Evolutionary conservation across 2,329 filamentous ascomycete genomes (phyloP).

Genomic region (Microdochium nivale): DNA sequence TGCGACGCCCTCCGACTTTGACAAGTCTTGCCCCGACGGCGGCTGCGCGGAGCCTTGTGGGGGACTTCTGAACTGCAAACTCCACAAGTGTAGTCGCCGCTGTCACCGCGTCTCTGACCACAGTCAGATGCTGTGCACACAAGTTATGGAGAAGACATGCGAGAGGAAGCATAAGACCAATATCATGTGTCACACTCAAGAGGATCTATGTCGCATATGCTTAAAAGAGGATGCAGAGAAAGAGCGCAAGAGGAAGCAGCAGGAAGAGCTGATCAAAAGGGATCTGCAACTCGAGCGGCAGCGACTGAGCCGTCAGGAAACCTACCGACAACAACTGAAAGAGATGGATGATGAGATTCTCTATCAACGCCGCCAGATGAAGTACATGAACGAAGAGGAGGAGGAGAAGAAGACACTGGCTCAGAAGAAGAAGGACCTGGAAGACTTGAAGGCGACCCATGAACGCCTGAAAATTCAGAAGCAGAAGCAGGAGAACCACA

Average conservation of each 20-base stretch:
- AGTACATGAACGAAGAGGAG: conserved; percentile 7
- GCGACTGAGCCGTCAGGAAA: conserved; percentile 31
- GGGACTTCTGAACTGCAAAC: conserved; percentile 41
- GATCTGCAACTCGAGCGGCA: conserved; percentile 42
- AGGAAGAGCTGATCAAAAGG: conserved; percentile 10
- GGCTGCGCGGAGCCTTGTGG: conserved; percentile 59
- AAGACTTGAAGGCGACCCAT: background rate
- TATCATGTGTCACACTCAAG: conserved; percentile 34
- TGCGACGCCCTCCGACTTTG: conserved; percentile 46
- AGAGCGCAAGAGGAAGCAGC: conserved; percentile 29
- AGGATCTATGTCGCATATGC: conserved; percentile 40
- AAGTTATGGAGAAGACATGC: conserved; percentile 28
- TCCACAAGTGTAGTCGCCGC: conserved; percentile 47
- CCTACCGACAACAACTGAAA: conserved; percentile 3
- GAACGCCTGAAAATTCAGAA: background rate
- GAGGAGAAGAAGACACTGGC: conserved; percentile 6
- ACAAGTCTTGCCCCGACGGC: conserved; percentile 55
- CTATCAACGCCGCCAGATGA: background rate
- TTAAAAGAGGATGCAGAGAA: conserved; percentile 33
- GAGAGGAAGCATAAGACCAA: conserved; percentile 37
- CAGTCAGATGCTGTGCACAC: conserved; percentile 29
- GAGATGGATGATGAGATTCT: conserved; percentile 5
- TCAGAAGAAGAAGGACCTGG: background rate
- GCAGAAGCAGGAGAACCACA: background rate
- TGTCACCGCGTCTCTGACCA: conserved; percentile 59